Conservation (phyloP, 495 filamentous ascomycete genomes). For the Daldinia caldariorum region DNA sequence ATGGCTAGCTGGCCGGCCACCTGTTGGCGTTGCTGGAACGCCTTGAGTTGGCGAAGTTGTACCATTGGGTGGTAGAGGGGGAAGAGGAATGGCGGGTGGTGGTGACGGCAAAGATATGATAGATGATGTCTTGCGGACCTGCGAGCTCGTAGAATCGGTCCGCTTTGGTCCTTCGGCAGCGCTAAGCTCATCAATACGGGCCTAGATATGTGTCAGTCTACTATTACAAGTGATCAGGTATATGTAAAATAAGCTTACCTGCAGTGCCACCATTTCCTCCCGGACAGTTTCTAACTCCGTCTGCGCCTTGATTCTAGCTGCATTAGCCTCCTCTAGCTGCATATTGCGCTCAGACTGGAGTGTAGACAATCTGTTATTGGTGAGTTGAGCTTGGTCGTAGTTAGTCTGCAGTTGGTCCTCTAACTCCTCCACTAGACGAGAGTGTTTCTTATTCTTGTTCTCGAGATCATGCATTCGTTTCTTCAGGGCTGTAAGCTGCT, state of each 20-base stretch:
- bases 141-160: conserved; percentile 74
- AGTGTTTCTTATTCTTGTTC: conserved; percentile 79
- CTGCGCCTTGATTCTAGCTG: conserved; percentile 59
- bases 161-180: conserved; percentile 64
- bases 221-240: conserved; percentile 2
- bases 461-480: conserved; percentile 74
- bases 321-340: conserved; percentile 66
- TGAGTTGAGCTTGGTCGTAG: conserved; percentile 90
- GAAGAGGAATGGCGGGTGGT: conserved; percentile 89
- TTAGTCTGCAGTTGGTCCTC: conserved; percentile 96
- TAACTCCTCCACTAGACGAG: conserved; percentile 89
- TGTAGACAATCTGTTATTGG: conserved; percentile 76
- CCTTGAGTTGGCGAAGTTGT: conserved; percentile 52
- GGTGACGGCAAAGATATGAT: conserved; percentile 88
- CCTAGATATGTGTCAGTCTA: conserved; percentile 57
- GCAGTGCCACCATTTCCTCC: conserved; percentile 69
- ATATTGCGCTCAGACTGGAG: conserved; percentile 75
- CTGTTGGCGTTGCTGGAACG: conserved; percentile 59
- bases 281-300: conserved; percentile 69
- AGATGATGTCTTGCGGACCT: conserved; percentile 86
- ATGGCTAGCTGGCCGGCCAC: conserved; percentile 78
- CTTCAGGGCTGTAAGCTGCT: conserved; percentile 76
- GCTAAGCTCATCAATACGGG: conserved; percentile 64
- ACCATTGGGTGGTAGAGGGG: conserved; percentile 75
- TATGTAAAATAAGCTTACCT: conserved; percentile 61